A percentile compares a stretch with the other conserved stretches of the same genome.
Conservation (phyloP, 495 filamentous ascomycete species). For the Pyronema omphalodes region DNA sequence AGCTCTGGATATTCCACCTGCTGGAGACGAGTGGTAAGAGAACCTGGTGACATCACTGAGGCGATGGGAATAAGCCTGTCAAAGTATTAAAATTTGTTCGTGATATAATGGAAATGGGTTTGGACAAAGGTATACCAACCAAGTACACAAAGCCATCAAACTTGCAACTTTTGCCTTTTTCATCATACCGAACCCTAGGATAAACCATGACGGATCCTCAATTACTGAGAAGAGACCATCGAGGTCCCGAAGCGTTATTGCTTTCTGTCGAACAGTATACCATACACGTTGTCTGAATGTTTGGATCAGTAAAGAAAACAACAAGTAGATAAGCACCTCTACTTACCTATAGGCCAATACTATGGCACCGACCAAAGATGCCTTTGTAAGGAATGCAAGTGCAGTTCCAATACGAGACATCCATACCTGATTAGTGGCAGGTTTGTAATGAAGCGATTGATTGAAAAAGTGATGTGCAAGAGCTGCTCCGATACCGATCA, state of each 20-base stretch:
- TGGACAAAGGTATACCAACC: slow-evolving; percentile 10
- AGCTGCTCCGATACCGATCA: slow-evolving; percentile 24
- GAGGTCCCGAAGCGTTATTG: slow-evolving; percentile 25
- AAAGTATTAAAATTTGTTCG: slow-evolving; percentile 1
- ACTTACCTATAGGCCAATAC: slow-evolving; percentile 24
- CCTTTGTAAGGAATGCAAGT: slow-evolving; percentile 28
- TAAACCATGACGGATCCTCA: slow-evolving; percentile 26
- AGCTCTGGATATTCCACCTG: slow-evolving; percentile 4
- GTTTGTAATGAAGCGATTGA: slow-evolving; percentile 22
- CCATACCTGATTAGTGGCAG: slow-evolving; percentile 23
- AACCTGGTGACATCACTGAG: slow-evolving; percentile 26
- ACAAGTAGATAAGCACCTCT: not conserved
- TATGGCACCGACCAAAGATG: slow-evolving; percentile 25
- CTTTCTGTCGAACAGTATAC: slow-evolving; percentile 26
- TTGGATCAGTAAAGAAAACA: not conserved
- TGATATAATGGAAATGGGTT: too few species aligned
- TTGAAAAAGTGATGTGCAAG: slow-evolving; percentile 28
- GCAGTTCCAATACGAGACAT: slow-evolving; percentile 27
- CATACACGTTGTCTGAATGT: slow-evolving; percentile 26
- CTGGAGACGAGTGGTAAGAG: slow-evolving; percentile 24
- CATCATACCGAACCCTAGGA: slow-evolving; percentile 23
- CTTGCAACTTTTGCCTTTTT: slow-evolving; percentile 26
- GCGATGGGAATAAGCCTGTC: slow-evolving; percentile 27
- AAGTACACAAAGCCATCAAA: slow-evolving; percentile 26
- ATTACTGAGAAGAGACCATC: slow-evolving; percentile 26